Conservation (phyloP, 352 stramenopile genomes). For the Globisporangium viniferum region DNA sequence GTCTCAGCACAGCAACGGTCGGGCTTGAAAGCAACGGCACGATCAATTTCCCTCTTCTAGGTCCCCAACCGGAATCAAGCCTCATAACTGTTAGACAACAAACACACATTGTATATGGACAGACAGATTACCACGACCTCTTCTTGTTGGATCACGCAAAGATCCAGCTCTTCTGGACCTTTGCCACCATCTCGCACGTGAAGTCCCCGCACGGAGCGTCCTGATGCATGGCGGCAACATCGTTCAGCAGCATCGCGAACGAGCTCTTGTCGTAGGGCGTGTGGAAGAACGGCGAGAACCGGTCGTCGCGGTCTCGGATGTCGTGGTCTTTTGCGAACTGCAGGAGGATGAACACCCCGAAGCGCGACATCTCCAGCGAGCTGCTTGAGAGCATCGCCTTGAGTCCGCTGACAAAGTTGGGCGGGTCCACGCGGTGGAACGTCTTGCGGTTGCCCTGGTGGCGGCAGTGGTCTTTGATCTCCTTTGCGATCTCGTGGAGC, state of each 20-base stretch:
- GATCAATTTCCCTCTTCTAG: neutral
- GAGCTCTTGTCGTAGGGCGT: slow-evolving; percentile 61
- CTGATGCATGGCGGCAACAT: slow-evolving; percentile 24
- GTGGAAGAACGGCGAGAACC: slow-evolving; percentile 38
- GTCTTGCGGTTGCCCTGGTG: slow-evolving; percentile 62
- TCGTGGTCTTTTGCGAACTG: slow-evolving; percentile 54
- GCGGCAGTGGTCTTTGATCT: slow-evolving; percentile 70
- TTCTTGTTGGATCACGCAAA: slow-evolving; percentile 34
- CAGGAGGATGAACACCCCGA: slow-evolving; percentile 64
- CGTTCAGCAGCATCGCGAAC: slow-evolving; percentile 40
- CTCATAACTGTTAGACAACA: neutral
- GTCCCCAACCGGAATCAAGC: neutral
- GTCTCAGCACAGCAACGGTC: neutral
- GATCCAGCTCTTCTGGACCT: slow-evolving; percentile 54
- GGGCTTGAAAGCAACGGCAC: too few species aligned
- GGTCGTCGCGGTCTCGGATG: slow-evolving; percentile 16
- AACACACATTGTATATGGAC: neutral
- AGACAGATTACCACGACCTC: neutral
- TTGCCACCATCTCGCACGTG: slow-evolving; percentile 44
- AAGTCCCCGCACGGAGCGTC: slow-evolving; percentile 35
- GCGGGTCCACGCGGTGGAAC: slow-evolving; percentile 42
- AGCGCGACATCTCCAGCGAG: slow-evolving; percentile 51
- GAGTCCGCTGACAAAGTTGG: slow-evolving; percentile 41
- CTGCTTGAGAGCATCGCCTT: slow-evolving; percentile 60
- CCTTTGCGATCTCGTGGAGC: slow-evolving; percentile 60